phyloP scores from a whole-genome alignment of 2,329 filamentous ascomycete genomes.

The Pseudocercospora cruenta region DNA sequence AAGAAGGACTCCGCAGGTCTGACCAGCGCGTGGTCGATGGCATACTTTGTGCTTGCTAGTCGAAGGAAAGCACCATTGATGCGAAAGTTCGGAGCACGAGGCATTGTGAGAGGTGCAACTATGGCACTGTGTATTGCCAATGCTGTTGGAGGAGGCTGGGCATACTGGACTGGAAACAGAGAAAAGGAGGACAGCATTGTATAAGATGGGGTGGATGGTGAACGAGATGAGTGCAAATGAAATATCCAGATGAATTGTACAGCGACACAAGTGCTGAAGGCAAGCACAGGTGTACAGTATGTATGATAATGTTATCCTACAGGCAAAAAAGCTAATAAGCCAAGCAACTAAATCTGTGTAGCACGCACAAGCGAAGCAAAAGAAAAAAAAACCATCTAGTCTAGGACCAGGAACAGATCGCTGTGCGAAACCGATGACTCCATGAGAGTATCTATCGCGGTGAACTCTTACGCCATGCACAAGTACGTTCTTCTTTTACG shows the following conservation, averaged over 20 bases:
- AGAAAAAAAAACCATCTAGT: neutral
- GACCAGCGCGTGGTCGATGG: constrained; percentile 65
- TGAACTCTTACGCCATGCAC: neutral
- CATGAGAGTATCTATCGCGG: neutral
- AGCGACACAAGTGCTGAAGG: neutral
- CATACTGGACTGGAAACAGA: constrained; percentile 44
- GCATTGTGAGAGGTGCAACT: constrained; percentile 56
- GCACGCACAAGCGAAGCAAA: no score
- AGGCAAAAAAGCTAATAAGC: neutral
- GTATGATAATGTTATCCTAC: neutral
- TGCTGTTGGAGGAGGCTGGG: constrained; percentile 54
- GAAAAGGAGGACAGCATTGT: constrained; percentile 18
- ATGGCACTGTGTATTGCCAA: constrained; percentile 57
- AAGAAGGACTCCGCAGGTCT: constrained; percentile 66
- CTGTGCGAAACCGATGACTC: neutral
- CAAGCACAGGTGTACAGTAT: neutral
- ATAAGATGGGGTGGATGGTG: neutral
- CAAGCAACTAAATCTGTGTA: neutral
- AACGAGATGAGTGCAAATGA: neutral
- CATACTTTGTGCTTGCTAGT: constrained; percentile 66
- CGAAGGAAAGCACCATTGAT: constrained; percentile 57
- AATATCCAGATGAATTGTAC: neutral
- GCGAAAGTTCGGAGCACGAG: constrained; percentile 55
- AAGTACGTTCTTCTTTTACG: neutral
- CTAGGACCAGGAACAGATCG: neutral